Evolutionary conservation across 78 protist genomes (phyloP).

Genomic region (Protostelium mycophagum): DNA sequence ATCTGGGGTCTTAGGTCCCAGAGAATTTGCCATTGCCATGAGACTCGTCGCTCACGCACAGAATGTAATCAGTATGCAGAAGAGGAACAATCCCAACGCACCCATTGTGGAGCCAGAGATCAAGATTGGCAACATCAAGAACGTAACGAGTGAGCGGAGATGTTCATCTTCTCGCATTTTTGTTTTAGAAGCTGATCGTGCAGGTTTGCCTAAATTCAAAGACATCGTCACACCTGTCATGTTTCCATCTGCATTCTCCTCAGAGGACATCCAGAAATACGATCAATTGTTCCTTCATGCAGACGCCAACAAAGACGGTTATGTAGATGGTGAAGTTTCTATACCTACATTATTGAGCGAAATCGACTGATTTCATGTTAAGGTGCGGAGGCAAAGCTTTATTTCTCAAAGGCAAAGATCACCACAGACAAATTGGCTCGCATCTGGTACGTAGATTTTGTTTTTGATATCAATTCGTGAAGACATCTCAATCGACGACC

Average conservation of each 20-base stretch:
- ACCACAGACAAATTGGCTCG: neutral
- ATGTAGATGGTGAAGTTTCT: neutral
- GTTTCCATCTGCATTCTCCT: neutral
- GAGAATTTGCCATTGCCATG: neutral
- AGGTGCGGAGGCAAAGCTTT: neutral
- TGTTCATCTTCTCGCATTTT: too few species aligned
- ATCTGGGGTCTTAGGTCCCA: neutral
- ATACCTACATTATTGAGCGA: neutral
- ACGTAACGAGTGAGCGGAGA: neutral
- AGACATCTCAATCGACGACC: too few species aligned
- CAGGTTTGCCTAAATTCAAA: neutral
- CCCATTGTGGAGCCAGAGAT: neutral
- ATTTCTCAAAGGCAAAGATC: neutral
- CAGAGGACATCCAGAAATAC: neutral
- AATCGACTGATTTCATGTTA: neutral
- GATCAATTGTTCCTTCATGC: neutral
- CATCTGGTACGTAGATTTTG: too few species aligned
- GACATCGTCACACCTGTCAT: neutral
- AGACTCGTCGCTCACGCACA: neutral
- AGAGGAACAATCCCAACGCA: neutral
- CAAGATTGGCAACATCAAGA: neutral
- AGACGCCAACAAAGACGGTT: neutral
- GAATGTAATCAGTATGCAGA: neutral
- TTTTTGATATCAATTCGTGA: too few species aligned
- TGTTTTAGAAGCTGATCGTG: too few species aligned